Conservation (phyloP, 805 yeast species). For the Schwanniomyces yamadae region DNA sequence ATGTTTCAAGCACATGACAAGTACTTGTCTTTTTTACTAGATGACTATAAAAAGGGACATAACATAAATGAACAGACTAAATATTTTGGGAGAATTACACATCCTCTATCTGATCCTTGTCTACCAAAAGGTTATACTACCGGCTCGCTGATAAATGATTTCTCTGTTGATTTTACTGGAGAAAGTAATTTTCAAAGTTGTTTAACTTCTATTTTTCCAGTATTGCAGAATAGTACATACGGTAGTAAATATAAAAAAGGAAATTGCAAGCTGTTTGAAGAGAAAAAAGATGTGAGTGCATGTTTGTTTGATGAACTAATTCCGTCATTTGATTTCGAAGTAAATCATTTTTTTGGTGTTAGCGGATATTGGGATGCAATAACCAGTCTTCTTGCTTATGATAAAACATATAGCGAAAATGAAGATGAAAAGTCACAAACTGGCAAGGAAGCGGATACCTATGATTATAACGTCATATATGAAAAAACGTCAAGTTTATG, state of each 20-base stretch:
- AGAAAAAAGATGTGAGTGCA: slow-evolving; percentile 34
- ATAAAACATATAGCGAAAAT: slow-evolving; percentile 12
- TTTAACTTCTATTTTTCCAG: slow-evolving; percentile 44
- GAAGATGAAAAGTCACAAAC: slow-evolving; percentile 1
- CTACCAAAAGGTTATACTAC: slow-evolving; percentile 47
- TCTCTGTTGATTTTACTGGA: slow-evolving; percentile 45
- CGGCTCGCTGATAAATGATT: slow-evolving; percentile 21
- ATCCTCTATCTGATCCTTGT: slow-evolving; percentile 54
- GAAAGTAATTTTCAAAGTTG: slow-evolving; percentile 52
- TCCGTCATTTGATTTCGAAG: slow-evolving; percentile 57
- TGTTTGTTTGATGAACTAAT: slow-evolving; percentile 53
- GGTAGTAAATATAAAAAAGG: slow-evolving; percentile 17
- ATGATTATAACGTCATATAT: slow-evolving; percentile 45
- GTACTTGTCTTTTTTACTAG: slow-evolving; percentile 40
- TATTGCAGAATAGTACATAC: slow-evolving; percentile 36
- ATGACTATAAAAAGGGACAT: slow-evolving; percentile 16
- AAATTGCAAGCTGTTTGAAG: slow-evolving; percentile 32
- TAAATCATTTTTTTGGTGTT: slow-evolving; percentile 60
- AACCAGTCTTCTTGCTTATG: slow-evolving; percentile 41
- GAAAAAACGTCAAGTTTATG: slow-evolving; percentile 49
- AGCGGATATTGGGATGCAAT: slow-evolving; percentile 69
- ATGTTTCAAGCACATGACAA: slow-evolving; percentile 52
- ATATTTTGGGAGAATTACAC: slow-evolving; percentile 14
- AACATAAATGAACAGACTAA: slow-evolving; percentile 11
- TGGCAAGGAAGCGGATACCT: slow-evolving; percentile 22